Percentiles rank a stretch among this genome's conserved stretches.
Conservation (phyloP, 768 basidiomycete genomes). For the Agaricus subrufescens region DNA sequence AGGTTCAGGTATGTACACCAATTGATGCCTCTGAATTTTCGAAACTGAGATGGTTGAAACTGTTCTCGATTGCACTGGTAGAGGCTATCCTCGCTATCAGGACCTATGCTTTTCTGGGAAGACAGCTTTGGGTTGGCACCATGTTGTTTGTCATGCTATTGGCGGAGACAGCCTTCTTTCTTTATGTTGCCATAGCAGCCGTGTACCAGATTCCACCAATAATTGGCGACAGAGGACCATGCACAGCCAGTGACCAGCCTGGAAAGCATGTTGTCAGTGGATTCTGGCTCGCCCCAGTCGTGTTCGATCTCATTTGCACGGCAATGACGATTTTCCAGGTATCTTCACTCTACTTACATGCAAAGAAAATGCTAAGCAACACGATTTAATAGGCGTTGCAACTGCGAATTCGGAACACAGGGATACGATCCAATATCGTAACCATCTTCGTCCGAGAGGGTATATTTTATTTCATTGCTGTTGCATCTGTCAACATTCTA, state of each 20-base stretch:
- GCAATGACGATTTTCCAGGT: slow-evolving; percentile 11
- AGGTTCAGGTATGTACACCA: slow-evolving; percentile 9
- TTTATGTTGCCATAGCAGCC: slow-evolving; percentile 13
- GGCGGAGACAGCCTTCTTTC: slow-evolving; percentile 12
- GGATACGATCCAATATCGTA: slow-evolving; percentile 5
- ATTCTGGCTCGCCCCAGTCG: slow-evolving; percentile 14
- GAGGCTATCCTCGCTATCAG: slow-evolving; percentile 14
- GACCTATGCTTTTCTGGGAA: slow-evolving; percentile 16
- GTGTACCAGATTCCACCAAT: slow-evolving; percentile 13
- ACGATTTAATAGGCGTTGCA: neutral
- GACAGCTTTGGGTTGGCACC: slow-evolving; percentile 7
- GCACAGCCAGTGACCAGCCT: slow-evolving; percentile 14
- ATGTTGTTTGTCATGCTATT: slow-evolving; percentile 4
- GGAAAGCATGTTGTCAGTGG: slow-evolving; percentile 14
- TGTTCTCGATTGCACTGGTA: neutral
- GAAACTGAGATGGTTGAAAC: too few relatives aligned
- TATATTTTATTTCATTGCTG: slow-evolving; percentile 13
- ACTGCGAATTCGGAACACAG: neutral
- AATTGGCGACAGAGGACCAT: slow-evolving; percentile 10
- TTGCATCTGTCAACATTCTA: slow-evolving; percentile 12
- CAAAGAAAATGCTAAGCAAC: neutral
- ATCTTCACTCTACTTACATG: neutral
- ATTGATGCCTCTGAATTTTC: neutral
- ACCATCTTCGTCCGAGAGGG: slow-evolving; percentile 14
- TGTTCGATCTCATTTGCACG: slow-evolving; percentile 13